A percentile compares a stretch with the other conserved stretches of the same genome.
phyloP scores from a whole-genome alignment of 179 eudicot species.

The Beta lomatogona region DNA sequence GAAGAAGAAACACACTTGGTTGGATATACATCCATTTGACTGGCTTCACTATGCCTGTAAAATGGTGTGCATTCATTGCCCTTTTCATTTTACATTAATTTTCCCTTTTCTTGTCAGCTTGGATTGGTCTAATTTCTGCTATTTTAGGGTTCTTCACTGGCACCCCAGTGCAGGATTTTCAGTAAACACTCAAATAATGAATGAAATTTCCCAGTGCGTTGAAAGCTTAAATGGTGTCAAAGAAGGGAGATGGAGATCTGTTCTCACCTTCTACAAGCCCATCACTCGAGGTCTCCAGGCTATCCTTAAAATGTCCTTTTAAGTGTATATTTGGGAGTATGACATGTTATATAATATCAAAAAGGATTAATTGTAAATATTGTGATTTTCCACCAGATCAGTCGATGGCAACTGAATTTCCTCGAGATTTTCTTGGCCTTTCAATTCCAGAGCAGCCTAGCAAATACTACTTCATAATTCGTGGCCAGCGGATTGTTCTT shows the following conservation, averaged over 20 bases:
- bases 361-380: background rate
- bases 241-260: slow-evolving; percentile 74
- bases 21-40: background rate
- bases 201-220: slow-evolving; percentile 66
- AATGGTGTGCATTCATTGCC: slow-evolving; percentile 25
- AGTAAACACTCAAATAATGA: slow-evolving; percentile 64
- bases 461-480: slow-evolving; percentile 78
- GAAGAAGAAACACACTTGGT: slow-evolving; percentile 9
- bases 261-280: slow-evolving; percentile 71
- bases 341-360: background rate
- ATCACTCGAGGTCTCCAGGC: slow-evolving; percentile 54
- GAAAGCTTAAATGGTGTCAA: slow-evolving; percentile 77
- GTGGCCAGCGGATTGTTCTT: slow-evolving; percentile 69
- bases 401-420: slow-evolving; percentile 54
- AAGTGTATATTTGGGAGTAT: background rate
- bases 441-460: slow-evolving; percentile 81
- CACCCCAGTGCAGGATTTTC: slow-evolving; percentile 67
- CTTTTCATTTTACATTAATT: background rate
- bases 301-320: background rate
- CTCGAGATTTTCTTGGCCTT: slow-evolving; percentile 81
- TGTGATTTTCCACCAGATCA: slow-evolving; percentile 46
- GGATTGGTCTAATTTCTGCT: slow-evolving; percentile 7
- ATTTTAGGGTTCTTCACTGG: slow-evolving; percentile 75
- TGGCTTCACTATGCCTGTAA: slow-evolving; percentile 31
- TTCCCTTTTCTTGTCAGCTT: background rate